Evolutionary conservation across 768 basidiomycete genomes (phyloP), one percentile per base, ranked within the genome.

Genomic region (Naganishia onofrii): DNA sequence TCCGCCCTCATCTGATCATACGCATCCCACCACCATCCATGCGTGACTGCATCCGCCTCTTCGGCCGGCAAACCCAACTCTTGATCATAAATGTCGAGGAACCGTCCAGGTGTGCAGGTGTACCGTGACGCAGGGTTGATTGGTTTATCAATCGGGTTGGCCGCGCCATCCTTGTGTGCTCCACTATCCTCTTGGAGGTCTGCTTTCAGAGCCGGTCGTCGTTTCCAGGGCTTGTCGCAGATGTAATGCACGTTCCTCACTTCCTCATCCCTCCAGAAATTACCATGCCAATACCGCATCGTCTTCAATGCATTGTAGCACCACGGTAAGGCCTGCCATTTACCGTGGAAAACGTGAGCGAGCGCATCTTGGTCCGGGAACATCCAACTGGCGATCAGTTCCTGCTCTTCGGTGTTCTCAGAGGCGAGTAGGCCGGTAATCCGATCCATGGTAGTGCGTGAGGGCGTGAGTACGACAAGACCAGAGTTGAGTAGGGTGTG

Each of bases 401-500:
- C 69, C 31, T 65, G 69, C 13, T 70, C 69, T 15, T 32, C 46
- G 4, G 44, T 29, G 3, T 56, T 36, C 3, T 55, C 36, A 1
- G 69, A 70, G 3, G 58, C 36, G 31, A 70, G 36, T 31, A 70
- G 51, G 51, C 48, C 19, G 21, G 44, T 36, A 34, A 70, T 64
- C 7, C 34, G 32, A 17, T 64, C 26, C 44, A 60, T 53, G 26
- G 46, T 70, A 5, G 8, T 21, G 4, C 36, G 66, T 4, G 66
- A 71, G 8, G 74, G 74, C n/a, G 69, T 52, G n/a, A 75, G 72
- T 3, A 75, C 87, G 67, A 96, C 89, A 3, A 88, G 85, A 9
- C 93, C 93, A 0, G 89, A 89, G 81, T 96, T 96, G 69, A 95
- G 86, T 44, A 87, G 89, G 9, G 82, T 76, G 75, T 93, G 86